These are phyloP conservation scores for Rhodotorula sphaerocarpa DNA, from an alignment of 768 basidiomycete species.

Conservation along the genomic window DNA sequence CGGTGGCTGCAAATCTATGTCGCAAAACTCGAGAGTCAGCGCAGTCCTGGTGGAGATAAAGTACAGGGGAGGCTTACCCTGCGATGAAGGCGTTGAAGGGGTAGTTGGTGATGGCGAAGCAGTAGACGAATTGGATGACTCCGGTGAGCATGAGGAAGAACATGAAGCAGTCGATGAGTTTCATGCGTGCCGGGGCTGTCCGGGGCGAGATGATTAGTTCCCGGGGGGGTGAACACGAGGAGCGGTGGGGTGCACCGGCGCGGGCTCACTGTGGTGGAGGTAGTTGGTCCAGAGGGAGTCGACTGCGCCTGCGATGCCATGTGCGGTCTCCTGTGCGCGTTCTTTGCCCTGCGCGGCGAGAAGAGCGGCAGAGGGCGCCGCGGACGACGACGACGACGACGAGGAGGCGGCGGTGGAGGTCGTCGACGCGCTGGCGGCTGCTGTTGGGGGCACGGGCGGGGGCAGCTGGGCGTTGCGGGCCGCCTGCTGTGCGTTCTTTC, in stretches of 20 bases:
- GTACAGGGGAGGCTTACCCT: conserved; percentile 56
- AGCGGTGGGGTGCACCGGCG: background rate
- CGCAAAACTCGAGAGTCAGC: background rate
- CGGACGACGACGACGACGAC: background rate
- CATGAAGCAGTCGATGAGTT: conserved; percentile 88
- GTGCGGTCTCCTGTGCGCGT: too few species aligned
- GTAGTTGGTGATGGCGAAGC: conserved; percentile 79
- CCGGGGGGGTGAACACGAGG: too few species aligned
- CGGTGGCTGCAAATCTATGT: conserved; percentile 74
- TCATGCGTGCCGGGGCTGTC: conserved; percentile 49
- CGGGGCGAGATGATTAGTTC: background rate
- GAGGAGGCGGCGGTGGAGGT: background rate
- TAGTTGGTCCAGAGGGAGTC: conserved; percentile 15
- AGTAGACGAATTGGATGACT: conserved; percentile 81
- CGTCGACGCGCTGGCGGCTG: conserved; percentile 14
- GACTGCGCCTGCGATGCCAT: background rate
- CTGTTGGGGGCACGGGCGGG: too few species aligned
- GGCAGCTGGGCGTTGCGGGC: too few species aligned
- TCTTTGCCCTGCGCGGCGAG: background rate
- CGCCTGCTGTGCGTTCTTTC: too few species aligned
- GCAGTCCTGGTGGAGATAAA: background rate
- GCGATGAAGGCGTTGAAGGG: conserved; percentile 97
- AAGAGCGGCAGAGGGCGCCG: background rate
- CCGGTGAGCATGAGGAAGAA: conserved; percentile 86
- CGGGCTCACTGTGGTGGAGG: conserved; percentile 10